Evolutionary conservation across 192 early-diverging fungal genomes (phyloP).

Genomic region (Coemansia asiatica): DNA sequence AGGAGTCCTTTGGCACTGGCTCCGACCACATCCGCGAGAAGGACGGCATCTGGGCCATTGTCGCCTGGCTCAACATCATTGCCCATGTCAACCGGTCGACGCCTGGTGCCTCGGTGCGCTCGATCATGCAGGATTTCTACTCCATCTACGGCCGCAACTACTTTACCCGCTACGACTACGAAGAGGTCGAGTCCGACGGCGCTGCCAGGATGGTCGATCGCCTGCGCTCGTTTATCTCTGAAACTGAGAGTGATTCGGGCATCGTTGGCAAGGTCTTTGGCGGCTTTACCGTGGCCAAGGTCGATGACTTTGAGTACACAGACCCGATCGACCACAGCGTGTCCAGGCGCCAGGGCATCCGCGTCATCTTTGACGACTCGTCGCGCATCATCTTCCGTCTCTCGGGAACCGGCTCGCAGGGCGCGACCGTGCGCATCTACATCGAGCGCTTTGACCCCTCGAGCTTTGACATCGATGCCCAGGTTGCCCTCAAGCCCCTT

Average conservation of each 20-base stretch:
- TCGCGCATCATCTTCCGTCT: slow-evolving; percentile 91
- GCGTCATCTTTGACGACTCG: slow-evolving; percentile 88
- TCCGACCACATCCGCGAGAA: slow-evolving; percentile 99
- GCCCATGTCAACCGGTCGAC: slow-evolving; percentile 67
- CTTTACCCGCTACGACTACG: slow-evolving; percentile 95
- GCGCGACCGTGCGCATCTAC: slow-evolving; percentile 94
- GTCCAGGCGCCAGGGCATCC: slow-evolving; percentile 85
- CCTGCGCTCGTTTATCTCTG: slow-evolving; percentile 61
- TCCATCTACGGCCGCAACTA: slow-evolving; percentile 91
- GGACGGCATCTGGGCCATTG: slow-evolving; percentile 96
- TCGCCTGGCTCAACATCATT: slow-evolving; percentile 97
- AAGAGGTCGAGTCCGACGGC: slow-evolving; percentile 82
- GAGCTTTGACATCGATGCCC: slow-evolving; percentile 69
- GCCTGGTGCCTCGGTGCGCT: slow-evolving; percentile 62
- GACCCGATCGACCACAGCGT: slow-evolving; percentile 90
- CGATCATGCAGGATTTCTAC: slow-evolving; percentile 82
- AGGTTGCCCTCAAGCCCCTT: slow-evolving; percentile 84
- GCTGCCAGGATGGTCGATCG: slow-evolving; percentile 79
- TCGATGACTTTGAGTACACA: slow-evolving; percentile 93
- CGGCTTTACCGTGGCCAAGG: slow-evolving; percentile 45
- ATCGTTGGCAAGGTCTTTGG: slow-evolving; percentile 66
- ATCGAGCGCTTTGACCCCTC: slow-evolving; percentile 76
- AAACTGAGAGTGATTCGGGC: slow-evolving; percentile 18
- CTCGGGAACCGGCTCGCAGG: slow-evolving; percentile 91
- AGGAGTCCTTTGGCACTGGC: slow-evolving; percentile 98